These are phyloP conservation scores for Pistacia vera DNA, from an alignment of 345 rosid species.

Conservation along the genomic window DNA sequence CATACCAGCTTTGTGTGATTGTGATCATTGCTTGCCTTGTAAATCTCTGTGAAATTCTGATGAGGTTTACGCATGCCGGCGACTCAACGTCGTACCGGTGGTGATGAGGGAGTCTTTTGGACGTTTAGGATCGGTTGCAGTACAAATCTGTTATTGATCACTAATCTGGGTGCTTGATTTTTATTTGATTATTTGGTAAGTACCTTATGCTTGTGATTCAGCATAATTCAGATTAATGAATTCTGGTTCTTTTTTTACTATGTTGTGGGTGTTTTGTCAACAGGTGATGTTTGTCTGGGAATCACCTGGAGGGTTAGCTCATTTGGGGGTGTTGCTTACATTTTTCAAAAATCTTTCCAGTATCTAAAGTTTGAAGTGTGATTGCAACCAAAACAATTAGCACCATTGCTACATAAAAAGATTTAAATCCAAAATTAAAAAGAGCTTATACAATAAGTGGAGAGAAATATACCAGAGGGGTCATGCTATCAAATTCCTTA, in stretches of 20 bases:
- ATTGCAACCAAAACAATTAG: neutral
- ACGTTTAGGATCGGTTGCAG: constrained; percentile 49
- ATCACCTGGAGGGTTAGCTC: constrained; percentile 51
- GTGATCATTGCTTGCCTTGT: constrained; percentile 60
- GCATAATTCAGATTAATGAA: no score
- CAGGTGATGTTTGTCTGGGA: constrained; percentile 92
- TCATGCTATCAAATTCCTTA: constrained; percentile 99
- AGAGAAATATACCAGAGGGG: constrained; percentile 71
- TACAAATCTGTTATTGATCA: constrained; percentile 68
- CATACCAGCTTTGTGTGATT: constrained; percentile 71
- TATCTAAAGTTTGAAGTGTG: neutral
- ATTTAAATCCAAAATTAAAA: neutral
- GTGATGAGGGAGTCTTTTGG: constrained; percentile 91
- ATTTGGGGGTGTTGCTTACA: constrained; percentile 78
- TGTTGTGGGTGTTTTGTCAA: neutral
- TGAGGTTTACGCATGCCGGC: constrained; percentile 68
- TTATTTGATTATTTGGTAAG: constrained; percentile 80
- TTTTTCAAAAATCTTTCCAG: neutral
- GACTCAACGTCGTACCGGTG: constrained; percentile 69
- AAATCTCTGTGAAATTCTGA: constrained; percentile 70
- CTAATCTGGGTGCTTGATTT: constrained; percentile 77
- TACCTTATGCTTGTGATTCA: neutral
- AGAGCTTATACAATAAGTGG: neutral
- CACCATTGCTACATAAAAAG: neutral
- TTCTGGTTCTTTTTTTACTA: no score